Base-by-base conservation (phyloP, 306 rosid genomes). In the Coriaria nepalensis region DNA sequence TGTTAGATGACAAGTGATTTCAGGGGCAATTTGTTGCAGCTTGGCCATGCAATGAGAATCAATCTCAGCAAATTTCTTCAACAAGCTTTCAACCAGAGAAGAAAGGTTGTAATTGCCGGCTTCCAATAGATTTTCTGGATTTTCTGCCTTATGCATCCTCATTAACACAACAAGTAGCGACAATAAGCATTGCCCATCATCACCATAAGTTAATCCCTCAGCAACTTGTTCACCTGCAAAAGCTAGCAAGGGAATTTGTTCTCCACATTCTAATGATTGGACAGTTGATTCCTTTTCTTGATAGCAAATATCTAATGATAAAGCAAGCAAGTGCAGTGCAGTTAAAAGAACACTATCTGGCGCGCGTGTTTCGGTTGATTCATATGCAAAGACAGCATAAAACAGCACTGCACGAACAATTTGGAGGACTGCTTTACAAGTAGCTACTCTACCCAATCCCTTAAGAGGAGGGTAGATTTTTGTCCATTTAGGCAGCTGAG, bases 51-150 rank as follows among this genome's bases (percentile, higher is more conserved):
- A 92, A 55, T 68, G 59, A 33, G 63, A 46, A 55, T 92, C 96
- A 48, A 86, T 68, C 56, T 82, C 93, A 11, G 81, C 90, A 75
- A 85, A 73, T 67, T 79, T 85, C 85, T 78, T 92, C 78, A 92
- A 58, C 70, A 92, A 71, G 49, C 66, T 74, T 73, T 65, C 78
- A 60, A 79, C 70, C 60, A 86, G 60, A 45, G 87, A 64, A 62
- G 73, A 77, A 37, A 92, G 61, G 63, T 74, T 77, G 61, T 70
- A 82, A 68, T 76, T 68, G 48, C 87, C 94, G 38, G 75, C 68
- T 62, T 85, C 94, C 53, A 61, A 58, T 48, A 60, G 59, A 62
- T 50, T 79, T 38, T 75, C 81, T 40, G 40, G 44, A 42, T 63
- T 67, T 63, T 75, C 83, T 47, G 60, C 73, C 64, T 51, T 68